Evolutionary conservation across 2,329 filamentous ascomycete species (phyloP), one percentile per base, ranked within the genome.

Genomic region (Ophiosphaerella narmari): DNA sequence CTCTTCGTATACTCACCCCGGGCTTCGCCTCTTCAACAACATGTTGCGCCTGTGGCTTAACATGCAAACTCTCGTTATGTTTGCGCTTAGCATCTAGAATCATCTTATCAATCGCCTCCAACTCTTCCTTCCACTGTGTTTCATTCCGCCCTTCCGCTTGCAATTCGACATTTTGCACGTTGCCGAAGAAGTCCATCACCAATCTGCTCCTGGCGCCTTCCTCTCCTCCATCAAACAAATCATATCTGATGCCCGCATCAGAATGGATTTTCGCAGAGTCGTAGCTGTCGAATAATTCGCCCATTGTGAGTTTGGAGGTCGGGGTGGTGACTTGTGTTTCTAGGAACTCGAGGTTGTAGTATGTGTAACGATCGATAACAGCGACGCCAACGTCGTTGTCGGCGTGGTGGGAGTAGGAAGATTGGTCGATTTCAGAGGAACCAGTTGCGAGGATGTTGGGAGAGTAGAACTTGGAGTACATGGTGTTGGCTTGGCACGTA

Each of bases 401-500:
- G 48, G 94, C 94, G 73, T 99, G 94, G 76, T 99, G 94, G 1
- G 90, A 96, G 76, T 99, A 99, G 0, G 90, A 96, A 5, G 91
- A 96, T 74, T 99, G 90, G 70, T 97, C 93, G 54, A 97, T 87
- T 72, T 94, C 91, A 3, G 90, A 95, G 29, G 90, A 96, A n/a
- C 94, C 94, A 0, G 95, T 99, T 0, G 94, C 94, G 66, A 99
- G 91, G 66, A 99, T 97, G 68, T 97, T 97, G 40, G 93, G 93
- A 5, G 91, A 96, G 79, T 99, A 99, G 68, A 99, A 90, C 65
- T 96, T 93, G 71, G 87, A 93, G 78, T 96, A 99, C 91, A 99
- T 97, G 29, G 94, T 99, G 74, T 99, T 99, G 47, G 94, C 94
- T 77, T 99, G 94, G 78, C 94, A 99, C 0, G 94, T 99, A 74